Conservation (phyloP, 148 eudicot species). For the Rhododendron simsii region DNA sequence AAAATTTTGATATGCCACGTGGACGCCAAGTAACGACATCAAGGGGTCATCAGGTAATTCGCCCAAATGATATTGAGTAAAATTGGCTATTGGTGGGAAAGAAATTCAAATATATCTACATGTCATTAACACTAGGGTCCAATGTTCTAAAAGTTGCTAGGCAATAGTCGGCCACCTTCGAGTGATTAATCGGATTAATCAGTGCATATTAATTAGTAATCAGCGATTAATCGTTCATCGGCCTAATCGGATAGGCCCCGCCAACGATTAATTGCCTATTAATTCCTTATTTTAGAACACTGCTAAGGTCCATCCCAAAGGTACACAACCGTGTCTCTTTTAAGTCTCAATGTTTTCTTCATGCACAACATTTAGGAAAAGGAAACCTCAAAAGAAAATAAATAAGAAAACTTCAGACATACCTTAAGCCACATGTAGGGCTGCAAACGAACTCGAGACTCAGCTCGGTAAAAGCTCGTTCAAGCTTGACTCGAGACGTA, state of each 20-base stretch:
- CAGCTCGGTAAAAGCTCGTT: too few relatives aligned
- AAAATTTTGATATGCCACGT: neutral
- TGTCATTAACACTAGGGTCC: neutral
- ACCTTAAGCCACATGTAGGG: neutral
- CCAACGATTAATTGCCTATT: too few relatives aligned
- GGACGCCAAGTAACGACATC: neutral
- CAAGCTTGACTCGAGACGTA: too few relatives aligned
- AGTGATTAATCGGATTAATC: too few relatives aligned
- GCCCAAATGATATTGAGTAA: neutral
- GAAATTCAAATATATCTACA: neutral
- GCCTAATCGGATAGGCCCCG: too few relatives aligned
- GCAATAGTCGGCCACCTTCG: too few relatives aligned
- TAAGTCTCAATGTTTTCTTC: neutral
- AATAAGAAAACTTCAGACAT: neutral
- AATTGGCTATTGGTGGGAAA: neutral
- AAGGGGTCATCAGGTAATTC: neutral
- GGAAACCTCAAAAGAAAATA: neutral
- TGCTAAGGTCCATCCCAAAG: neutral
- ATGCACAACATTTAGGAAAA: neutral
- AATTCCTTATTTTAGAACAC: too few relatives aligned
- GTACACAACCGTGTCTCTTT: neutral
- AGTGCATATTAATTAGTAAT: too few relatives aligned
- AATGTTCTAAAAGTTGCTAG: too few relatives aligned
- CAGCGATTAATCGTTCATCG: too few relatives aligned
- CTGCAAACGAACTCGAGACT: too few relatives aligned